These are phyloP conservation scores for Macrophomina phaseolina DNA, from an alignment of 2,329 filamentous ascomycete genomes.

Conservation along the genomic window DNA sequence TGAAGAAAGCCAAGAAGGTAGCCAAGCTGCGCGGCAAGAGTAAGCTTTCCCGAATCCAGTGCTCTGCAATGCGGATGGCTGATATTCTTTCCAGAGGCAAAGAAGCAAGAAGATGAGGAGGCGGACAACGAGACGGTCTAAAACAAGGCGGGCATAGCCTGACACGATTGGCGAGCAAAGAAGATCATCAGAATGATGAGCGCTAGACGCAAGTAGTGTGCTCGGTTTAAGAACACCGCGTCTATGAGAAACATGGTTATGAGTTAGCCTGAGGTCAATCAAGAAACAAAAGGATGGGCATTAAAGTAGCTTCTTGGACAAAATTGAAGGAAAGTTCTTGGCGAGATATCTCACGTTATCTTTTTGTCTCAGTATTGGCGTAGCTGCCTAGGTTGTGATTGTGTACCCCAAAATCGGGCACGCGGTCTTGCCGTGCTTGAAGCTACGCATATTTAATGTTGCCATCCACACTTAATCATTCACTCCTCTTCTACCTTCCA, in stretches of 20 bases:
- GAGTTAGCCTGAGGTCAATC: no score
- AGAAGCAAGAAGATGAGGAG: background rate
- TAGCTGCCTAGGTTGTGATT: background rate
- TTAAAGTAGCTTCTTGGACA: no score
- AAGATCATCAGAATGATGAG: no score
- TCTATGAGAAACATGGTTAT: no score
- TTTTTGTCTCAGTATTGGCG: no score
- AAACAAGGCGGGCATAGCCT: background rate
- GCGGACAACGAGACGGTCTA: background rate
- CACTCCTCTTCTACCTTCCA: background rate
- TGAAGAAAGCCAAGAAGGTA: background rate
- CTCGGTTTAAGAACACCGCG: no score
- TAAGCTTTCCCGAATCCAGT: background rate
- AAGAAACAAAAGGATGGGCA: no score
- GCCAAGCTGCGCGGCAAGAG: conserved; percentile 12
- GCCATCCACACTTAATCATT: background rate
- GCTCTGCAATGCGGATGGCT: background rate
- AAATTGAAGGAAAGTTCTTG: no score
- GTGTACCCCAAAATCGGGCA: background rate
- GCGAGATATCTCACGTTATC: no score
- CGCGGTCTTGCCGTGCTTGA: background rate
- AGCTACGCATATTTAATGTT: background rate
- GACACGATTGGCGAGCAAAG: no score
- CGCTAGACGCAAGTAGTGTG: no score
- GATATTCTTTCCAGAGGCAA: background rate